A percentile compares a stretch with the other conserved stretches of the same genome.
These are phyloP conservation scores for Aspergillus egyptiacus DNA, from an alignment of 495 filamentous ascomycete species.

Conservation along the genomic window DNA sequence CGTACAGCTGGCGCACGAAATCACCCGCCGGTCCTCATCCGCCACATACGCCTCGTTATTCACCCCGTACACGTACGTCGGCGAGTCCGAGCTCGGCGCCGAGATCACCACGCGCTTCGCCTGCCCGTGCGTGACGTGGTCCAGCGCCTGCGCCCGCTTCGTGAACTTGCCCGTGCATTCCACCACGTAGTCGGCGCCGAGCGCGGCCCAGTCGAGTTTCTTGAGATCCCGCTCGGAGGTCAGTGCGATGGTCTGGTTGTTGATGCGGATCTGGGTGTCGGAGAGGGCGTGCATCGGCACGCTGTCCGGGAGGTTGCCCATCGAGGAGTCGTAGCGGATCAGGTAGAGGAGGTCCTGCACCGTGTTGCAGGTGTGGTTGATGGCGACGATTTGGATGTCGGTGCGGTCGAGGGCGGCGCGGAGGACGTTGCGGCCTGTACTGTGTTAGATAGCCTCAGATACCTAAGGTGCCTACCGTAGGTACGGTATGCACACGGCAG, in stretches of 20 bases:
- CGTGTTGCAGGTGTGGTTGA: conserved; percentile 32
- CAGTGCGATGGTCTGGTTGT: conserved; percentile 24
- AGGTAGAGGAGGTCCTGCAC: conserved; percentile 35
- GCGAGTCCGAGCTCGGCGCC: conserved; percentile 31
- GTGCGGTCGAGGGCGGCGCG: conserved; percentile 28
- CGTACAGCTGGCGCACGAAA: conserved; percentile 34
- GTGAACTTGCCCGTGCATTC: conserved; percentile 37
- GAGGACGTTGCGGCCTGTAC: conserved; percentile 36
- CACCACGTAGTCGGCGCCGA: conserved; percentile 32
- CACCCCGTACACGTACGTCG: conserved; percentile 34
- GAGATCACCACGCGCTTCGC: conserved; percentile 34
- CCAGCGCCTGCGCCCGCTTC: conserved; percentile 27
- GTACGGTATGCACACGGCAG: background rate
- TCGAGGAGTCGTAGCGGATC: conserved; percentile 34
- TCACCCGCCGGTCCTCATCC: conserved; percentile 22
- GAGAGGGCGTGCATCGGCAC: conserved; percentile 25
- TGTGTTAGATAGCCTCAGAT: no score
- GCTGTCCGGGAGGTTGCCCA: conserved; percentile 26
- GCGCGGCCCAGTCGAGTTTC: conserved; percentile 28
- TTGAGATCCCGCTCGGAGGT: conserved; percentile 32
- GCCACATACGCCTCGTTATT: conserved; percentile 26
- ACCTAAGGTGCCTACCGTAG: background rate
- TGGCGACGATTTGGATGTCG: conserved; percentile 30
- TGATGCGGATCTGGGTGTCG: conserved; percentile 25
- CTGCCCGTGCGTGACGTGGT: conserved; percentile 27